Conservation (phyloP, 2,329 filamentous ascomycete species). For the Diatrype stigma region DNA sequence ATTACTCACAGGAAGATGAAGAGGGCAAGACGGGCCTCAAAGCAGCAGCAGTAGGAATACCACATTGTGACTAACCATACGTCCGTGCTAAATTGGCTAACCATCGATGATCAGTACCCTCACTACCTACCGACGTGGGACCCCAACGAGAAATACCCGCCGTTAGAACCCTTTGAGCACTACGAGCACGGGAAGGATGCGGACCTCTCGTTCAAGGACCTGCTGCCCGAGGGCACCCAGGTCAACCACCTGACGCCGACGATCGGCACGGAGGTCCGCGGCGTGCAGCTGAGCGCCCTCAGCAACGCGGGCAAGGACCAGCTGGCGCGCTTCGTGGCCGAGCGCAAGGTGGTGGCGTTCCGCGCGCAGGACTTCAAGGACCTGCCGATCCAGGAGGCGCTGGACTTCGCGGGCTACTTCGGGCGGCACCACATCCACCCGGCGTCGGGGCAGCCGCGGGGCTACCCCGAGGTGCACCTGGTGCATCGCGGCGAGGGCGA, state of each 20-base stretch:
- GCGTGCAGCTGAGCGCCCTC: conserved; percentile 67
- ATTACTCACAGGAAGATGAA: conserved; percentile 24
- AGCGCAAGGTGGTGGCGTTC: conserved; percentile 77
- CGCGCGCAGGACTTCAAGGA: conserved; percentile 69
- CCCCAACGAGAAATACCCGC: conserved; percentile 58
- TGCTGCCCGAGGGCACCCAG: conserved; percentile 51
- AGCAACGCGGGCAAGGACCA: conserved; percentile 69
- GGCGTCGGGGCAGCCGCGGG: conserved; percentile 69
- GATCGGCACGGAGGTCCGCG: conserved; percentile 68
- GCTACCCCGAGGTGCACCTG: conserved; percentile 71
- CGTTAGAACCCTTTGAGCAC: conserved; percentile 66
- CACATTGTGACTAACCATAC: no score
- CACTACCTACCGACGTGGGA: conserved; percentile 73
- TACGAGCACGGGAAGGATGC: conserved; percentile 74
- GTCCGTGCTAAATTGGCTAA: conserved; percentile 1
- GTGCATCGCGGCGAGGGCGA: conserved; percentile 70
- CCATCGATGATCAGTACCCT: conserved; percentile 48
- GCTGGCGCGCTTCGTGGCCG: conserved; percentile 68
- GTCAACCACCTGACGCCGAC: conserved; percentile 64
- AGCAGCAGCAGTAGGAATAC: conserved; percentile 19
- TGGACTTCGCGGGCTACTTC: conserved; percentile 70
- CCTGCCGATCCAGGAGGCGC: conserved; percentile 64
- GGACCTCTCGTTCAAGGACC: conserved; percentile 63
- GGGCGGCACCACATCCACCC: conserved; percentile 80
- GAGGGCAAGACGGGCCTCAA: conserved; percentile 24